Percentiles rank a stretch among this genome's conserved stretches.
These are phyloP conservation scores for Mycena leptocephala DNA, from an alignment of 768 basidiomycete species.

Conservation along the genomic window DNA sequence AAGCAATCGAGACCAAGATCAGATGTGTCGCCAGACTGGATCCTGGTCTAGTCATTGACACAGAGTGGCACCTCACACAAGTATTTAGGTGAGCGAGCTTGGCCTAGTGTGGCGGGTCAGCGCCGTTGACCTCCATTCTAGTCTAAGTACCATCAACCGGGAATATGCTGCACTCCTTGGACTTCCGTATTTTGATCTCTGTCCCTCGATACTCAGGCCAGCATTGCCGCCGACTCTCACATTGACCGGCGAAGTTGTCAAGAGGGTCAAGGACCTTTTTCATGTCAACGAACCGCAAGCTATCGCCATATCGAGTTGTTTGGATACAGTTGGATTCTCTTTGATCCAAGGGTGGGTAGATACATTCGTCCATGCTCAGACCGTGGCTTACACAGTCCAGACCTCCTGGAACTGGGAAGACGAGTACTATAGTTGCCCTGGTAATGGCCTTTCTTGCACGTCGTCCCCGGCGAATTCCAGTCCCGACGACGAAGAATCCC, in stretches of 20 bases:
- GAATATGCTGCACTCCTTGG: constrained; percentile 93
- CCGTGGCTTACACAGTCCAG: constrained; percentile 55
- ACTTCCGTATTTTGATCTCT: constrained; percentile 87
- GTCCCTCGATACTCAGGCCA: constrained; percentile 79
- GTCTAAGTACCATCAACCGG: constrained; percentile 91
- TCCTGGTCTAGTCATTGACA: constrained; percentile 74
- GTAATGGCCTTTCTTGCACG: constrained; percentile 85
- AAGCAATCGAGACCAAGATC: constrained; percentile 24
- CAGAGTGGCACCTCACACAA: constrained; percentile 84
- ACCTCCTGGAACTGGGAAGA: constrained; percentile 98
- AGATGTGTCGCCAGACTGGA: constrained; percentile 52
- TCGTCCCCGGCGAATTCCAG: constrained; percentile 66
- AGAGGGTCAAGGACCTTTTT: constrained; percentile 78
- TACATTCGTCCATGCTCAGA: neutral
- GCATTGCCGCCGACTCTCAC: constrained; percentile 64
- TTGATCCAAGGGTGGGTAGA: constrained; percentile 92
- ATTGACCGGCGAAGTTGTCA: constrained; percentile 68
- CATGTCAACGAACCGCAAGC: constrained; percentile 96
- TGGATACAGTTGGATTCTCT: constrained; percentile 83
- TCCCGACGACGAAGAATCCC: constrained; percentile 48
- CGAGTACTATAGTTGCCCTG: constrained; percentile 97
- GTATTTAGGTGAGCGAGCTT: constrained; percentile 78
- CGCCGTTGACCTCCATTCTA: constrained; percentile 51
- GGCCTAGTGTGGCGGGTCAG: neutral
- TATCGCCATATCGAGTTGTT: constrained; percentile 84